Evolutionary conservation across 768 basidiomycete species (phyloP).

Genomic region (Russula earlei): DNA sequence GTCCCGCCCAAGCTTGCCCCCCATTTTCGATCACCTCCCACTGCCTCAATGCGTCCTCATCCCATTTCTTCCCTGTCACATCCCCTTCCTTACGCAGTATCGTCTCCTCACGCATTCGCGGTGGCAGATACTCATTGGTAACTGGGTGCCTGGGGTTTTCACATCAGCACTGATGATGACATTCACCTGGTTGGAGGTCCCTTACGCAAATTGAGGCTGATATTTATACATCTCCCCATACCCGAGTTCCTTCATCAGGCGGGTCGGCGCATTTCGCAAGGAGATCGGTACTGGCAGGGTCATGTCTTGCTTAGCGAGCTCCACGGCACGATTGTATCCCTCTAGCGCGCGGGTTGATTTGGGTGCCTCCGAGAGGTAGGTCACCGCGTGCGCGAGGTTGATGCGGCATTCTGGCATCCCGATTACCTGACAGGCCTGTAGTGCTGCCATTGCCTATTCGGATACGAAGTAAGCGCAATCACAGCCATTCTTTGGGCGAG

Average conservation of each 20-base stretch:
- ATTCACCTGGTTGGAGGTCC: background rate
- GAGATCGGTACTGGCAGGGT: conserved; percentile 58
- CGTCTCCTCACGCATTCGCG: conserved; percentile 30
- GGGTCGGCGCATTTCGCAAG: conserved; percentile 74
- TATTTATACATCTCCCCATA: conserved; percentile 43
- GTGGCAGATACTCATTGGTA: conserved; percentile 42
- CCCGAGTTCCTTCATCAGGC: conserved; percentile 45
- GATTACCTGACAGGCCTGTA: conserved; percentile 57
- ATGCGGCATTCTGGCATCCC: conserved; percentile 82
- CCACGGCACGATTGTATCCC: conserved; percentile 62
- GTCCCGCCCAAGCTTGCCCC: conserved; percentile 31
- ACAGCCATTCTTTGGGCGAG: background rate
- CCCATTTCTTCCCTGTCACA: conserved; percentile 35
- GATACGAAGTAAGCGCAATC: background rate
- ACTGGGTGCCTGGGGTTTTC: conserved; percentile 37
- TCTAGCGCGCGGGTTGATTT: conserved; percentile 75
- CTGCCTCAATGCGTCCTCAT: conserved; percentile 35
- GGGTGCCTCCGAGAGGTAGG: conserved; percentile 70
- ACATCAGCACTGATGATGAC: background rate
- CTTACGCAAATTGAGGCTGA: conserved; percentile 38
- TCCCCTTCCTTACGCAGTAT: conserved; percentile 34
- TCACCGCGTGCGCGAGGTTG: conserved; percentile 69
- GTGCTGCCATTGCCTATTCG: conserved; percentile 47
- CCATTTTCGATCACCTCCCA: conserved; percentile 41
- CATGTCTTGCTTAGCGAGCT: conserved; percentile 43